Conservation (phyloP, 2,329 filamentous ascomycete genomes). For the Fusarium cyanostomum region DNA sequence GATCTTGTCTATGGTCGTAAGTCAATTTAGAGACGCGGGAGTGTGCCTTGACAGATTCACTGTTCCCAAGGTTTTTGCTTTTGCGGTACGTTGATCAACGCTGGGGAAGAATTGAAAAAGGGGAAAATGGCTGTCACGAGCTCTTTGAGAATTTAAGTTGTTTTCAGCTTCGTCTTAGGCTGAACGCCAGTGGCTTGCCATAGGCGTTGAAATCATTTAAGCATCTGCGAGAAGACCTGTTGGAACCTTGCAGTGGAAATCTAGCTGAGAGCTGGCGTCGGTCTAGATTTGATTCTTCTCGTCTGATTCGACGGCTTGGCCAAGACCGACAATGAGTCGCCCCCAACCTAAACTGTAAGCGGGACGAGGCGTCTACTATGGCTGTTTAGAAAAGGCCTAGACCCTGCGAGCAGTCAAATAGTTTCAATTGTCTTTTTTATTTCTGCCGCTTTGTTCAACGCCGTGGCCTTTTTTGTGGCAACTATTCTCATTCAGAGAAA, state of each 20-base stretch:
- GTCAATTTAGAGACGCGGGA: no score
- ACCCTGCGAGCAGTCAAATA: background rate
- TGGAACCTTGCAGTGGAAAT: background rate
- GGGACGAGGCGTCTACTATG: background rate
- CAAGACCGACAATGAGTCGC: background rate
- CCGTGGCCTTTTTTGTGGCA: background rate
- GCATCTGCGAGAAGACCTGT: background rate
- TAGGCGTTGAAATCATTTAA: conserved; percentile 46
- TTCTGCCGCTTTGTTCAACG: background rate
- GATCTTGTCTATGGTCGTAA: background rate
- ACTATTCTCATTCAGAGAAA: no score
- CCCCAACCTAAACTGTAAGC: background rate
- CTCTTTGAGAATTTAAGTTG: background rate
- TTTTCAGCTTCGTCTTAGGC: conserved; percentile 7
- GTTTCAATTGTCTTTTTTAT: background rate
- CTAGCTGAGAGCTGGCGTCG: conserved; percentile 5
- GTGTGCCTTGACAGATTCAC: no score
- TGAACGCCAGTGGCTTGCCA: conserved; percentile 32
- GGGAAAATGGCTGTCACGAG: background rate
- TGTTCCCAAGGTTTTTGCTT: no score
- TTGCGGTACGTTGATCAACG: no score
- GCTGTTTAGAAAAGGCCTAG: background rate
- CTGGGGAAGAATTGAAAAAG: background rate
- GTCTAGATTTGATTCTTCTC: background rate
- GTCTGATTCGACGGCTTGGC: conserved; percentile 4